Evolutionary conservation across 257 asterid genomes (phyloP), one percentile per base, ranked within the genome.

Genomic region (Solanum tarijense): DNA sequence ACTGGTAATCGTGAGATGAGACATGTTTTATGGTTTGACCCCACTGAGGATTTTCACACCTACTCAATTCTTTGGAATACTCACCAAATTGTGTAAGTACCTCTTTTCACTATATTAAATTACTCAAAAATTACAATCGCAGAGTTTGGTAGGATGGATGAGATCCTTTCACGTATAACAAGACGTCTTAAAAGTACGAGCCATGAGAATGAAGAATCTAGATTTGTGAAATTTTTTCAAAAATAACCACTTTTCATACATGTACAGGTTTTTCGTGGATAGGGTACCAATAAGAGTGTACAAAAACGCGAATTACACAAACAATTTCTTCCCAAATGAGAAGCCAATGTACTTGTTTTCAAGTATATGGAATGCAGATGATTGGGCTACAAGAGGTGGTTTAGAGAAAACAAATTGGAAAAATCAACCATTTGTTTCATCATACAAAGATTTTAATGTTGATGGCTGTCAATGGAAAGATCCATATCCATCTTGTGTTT

Each of bases 381-480:
- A 97, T 90, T 97, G 99, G 99, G 99, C 99, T 23, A 96, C 99
- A 1, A 88, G 98, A 27, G 99, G 99, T 18, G 99, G 99, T 3
- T 89, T 96, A 29, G 99, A 96, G 92, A 97, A 97, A 92, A 97
- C 98, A 60, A 93, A 96, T 91, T 97, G 99, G 99, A 92, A 88
- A 31, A 91, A 93, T 35, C 98, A 94, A 21, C 99, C 99, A 16
- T 97, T 97, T 75, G 99, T 95, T 66, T 97, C 99, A 16, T 92
- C 98, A 12, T 97, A 97, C 92, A 94, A 90, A 14, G 94, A 94
- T 34, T 97, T 94, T 90, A 91, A 58, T 34, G 98, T 91, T 8
- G 99, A 96, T 36, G 99, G 94, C 5, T 97, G 99, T 91, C 93
- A 89, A 55, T 97, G 99, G 99, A 85, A 94, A 92, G 98, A 97